phyloP scores from a whole-genome alignment of 2,329 filamentous ascomycete species.

The Dactylellina sp. region DNA sequence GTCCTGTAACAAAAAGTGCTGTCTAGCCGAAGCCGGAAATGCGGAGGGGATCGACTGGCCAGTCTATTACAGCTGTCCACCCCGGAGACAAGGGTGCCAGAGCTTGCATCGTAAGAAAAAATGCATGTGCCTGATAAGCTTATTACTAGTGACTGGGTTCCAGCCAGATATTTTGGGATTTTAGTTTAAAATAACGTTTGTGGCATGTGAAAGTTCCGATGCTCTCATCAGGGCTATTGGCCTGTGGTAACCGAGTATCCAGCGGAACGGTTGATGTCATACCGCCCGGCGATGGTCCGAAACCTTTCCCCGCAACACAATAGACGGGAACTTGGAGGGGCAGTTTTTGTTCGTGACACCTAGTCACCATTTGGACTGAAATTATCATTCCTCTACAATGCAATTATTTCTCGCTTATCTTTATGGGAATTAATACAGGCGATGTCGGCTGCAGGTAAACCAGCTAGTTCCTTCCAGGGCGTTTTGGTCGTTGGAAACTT shows the following conservation, averaged over 20 bases:
- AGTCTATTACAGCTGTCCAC: conserved; percentile 25
- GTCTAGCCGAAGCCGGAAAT: conserved; percentile 57
- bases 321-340: conserved; percentile 39
- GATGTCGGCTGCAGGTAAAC: conserved; percentile 6
- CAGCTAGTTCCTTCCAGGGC: conserved; percentile 72
- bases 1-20: conserved; percentile 38
- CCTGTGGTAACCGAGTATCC: conserved; percentile 53
- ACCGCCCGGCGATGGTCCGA: conserved; percentile 55
- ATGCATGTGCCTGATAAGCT: conserved; percentile 57
- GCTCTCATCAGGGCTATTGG: conserved; percentile 14
- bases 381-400: conserved; percentile 1
- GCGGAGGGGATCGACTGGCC: conserved; percentile 51
- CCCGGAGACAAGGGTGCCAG: conserved; percentile 54
- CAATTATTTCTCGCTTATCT: conserved; percentile 53
- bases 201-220: conserved; percentile 55
- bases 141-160: conserved; percentile 44
- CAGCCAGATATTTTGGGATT: conserved; percentile 17
- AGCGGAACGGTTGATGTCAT: conserved; percentile 53
- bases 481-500: conserved; percentile 81
- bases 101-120: conserved; percentile 20
- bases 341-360: background rate
- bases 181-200: background rate
- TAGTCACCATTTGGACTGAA: background rate
- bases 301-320: conserved; percentile 52
- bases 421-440: conserved; percentile 36